Base-by-base conservation (phyloP, 2,329 filamentous ascomycete species). In the Fusarium beomiforme region DNA sequence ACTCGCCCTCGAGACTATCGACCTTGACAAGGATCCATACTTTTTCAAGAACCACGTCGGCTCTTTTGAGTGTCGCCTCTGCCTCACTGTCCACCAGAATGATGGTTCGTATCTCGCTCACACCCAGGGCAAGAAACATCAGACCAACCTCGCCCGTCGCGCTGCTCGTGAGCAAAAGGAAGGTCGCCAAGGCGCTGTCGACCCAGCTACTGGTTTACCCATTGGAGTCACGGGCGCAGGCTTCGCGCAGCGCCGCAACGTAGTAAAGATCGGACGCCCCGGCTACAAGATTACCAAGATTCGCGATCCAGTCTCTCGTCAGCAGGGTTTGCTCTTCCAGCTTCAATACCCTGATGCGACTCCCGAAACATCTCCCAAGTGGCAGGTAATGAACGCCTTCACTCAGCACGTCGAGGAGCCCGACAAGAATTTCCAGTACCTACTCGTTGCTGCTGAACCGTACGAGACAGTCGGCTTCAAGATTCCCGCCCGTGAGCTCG, bases 31-130 rank as follows among this genome's bases (percentile, higher is more conserved):
- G 85, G 96, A 99, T 84, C 96, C 96, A 0, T 99, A 98, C 89
- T 98, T 98, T 87, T 99, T 99, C 91, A 97, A 97, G 83, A 99
- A 99, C 86, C 95, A 99, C 83, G 93, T 98, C 77, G 96, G 96
- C 79, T 96, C 92, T 78, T 99, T 98, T 83, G 96, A 99, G 83
- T 99, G 96, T 82, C 93, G 96, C 33, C 92, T 99, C 42, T 99
- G 96, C 79, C 86, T 99, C 29, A 99, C 96, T 0, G 95, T 98
- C 8, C 96, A 99, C 87, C 96, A 99, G 79, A 99, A 99, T 81
- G 96, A 99, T 85, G 96, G 96, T 70, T 98, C 95, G 50, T 99
- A 99, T 83, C 94, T 99, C 74, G 96, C 96, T 3, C 96, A 99
- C 84, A 99, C 96, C 6, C 96, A 99, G 83, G 96, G 96, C 64